Evolutionary conservation across 768 basidiomycete species (phyloP), one percentile per base, ranked within the genome.

Genomic region (Tylopilus sp.): DNA sequence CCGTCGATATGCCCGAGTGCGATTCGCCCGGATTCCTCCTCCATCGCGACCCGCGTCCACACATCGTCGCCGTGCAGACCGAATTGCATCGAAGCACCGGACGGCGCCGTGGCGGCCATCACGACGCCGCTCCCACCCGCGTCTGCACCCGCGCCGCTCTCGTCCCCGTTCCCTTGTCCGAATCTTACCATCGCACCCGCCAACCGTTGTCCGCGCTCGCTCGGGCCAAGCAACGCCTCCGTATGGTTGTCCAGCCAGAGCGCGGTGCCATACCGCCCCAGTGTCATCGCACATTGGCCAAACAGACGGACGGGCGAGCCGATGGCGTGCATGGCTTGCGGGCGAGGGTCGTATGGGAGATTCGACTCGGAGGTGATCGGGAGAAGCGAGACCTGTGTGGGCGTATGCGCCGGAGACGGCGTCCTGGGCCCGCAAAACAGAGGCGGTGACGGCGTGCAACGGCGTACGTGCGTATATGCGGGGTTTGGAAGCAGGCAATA

Each of bases 241-340:
- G 80, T 79, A 45, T 85, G 80, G 44, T 73, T 81, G 58, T 89
- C 87, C 30, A 86, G 69, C 82, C 85, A 89, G 16, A 89, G 57
- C 6, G 79, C 80, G 6, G 83, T 86, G 4, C 86, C 86, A 58
- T 80, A 76, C 5, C 66, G 69, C 1, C 85, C 85, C 19, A 88
- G 58, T 0, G 72, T 71, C 69, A 83, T 75, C 44, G 83, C 74
- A 26, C 79, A 79, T 22, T 72, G 76, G 2, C 79, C 72, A 56
- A 84, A 82, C 29, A 86, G 65, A 14, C 82, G 79, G 14, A 86
- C 68, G 4, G 86, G 84, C 3, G 83, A 79, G 1, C 71, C 74
- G 47, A 84, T 74, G 12, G 73, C 72, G 31, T 76, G 75, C 12
- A 66, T 50, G 1, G 62, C 58, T 8, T 68, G 50, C 0, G 72